Evolutionary conservation across 805 yeast species (phyloP).

Genomic region (Kodamaea laetipori): DNA sequence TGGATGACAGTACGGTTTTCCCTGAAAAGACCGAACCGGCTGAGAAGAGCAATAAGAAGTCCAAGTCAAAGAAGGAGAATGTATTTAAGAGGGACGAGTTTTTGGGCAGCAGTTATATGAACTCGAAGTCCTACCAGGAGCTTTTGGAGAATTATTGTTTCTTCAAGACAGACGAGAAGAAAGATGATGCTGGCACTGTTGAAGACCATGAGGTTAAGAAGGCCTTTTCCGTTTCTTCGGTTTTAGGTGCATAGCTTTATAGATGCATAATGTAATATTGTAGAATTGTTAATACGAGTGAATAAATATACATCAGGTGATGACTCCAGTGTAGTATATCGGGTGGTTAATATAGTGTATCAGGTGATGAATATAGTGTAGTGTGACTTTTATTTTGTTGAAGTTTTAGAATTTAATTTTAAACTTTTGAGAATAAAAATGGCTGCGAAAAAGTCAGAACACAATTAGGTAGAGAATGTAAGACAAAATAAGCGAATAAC

Average conservation of each 20-base stretch:
- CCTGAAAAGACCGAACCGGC: too few relatives aligned
- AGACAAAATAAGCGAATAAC: too few relatives aligned
- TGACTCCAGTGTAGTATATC: too few relatives aligned
- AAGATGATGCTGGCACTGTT: slow-evolving; percentile 14
- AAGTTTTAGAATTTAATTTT: too few relatives aligned
- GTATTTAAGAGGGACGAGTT: slow-evolving; percentile 1
- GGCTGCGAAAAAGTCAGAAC: too few relatives aligned
- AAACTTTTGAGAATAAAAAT: too few relatives aligned
- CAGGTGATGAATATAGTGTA: too few relatives aligned
- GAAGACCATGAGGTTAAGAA: not conserved
- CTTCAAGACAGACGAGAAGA: slow-evolving; percentile 14
- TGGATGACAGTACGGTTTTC: not conserved
- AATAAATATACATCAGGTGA: too few relatives aligned
- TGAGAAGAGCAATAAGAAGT: not conserved
- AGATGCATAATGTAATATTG: not conserved
- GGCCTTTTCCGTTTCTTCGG: slow-evolving; percentile 13
- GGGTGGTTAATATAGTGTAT: too few relatives aligned
- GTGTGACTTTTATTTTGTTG: too few relatives aligned
- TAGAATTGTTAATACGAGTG: too few relatives aligned
- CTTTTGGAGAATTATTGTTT: slow-evolving; percentile 63
- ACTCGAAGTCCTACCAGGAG: slow-evolving; percentile 57
- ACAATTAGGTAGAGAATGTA: too few relatives aligned
- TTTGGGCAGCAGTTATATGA: slow-evolving; percentile 21
- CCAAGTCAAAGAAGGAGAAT: not conserved
- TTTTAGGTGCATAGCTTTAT: slow-evolving; percentile 9